These are phyloP conservation scores for Zygosaccharomyces siamensis DNA, from an alignment of 805 yeast genomes.

Conservation along the genomic window DNA sequence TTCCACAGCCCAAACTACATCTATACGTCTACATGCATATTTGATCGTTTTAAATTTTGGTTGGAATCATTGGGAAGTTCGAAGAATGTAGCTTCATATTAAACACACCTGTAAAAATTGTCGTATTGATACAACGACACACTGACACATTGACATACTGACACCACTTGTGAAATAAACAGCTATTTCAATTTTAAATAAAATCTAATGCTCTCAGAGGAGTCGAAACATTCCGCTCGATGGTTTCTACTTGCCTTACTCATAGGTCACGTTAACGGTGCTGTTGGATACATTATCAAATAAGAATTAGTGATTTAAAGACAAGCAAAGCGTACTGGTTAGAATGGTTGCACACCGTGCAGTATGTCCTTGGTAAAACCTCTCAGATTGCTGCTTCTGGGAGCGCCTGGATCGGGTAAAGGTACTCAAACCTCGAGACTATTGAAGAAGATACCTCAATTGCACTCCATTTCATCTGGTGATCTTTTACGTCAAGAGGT, in stretches of 20 bases:
- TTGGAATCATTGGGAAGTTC: too few species aligned
- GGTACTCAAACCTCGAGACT: conserved; percentile 80
- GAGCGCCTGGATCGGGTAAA: conserved; percentile 96
- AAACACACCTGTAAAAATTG: too few species aligned
- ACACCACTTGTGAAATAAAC: background rate
- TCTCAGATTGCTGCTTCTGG: conserved; percentile 65
- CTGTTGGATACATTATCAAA: background rate
- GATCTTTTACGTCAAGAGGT: conserved; percentile 74
- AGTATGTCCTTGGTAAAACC: conserved; percentile 34
- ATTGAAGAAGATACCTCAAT: conserved; percentile 45
- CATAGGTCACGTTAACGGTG: background rate
- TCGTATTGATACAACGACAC: background rate
- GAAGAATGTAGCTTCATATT: too few species aligned
- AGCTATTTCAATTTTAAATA: background rate
- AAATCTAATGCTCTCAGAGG: background rate
- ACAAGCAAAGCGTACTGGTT: background rate
- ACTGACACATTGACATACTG: background rate
- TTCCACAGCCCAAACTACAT: too few species aligned
- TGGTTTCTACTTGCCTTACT: background rate
- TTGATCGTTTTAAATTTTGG: too few species aligned
- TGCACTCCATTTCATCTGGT: conserved; percentile 73
- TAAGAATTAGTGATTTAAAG: background rate
- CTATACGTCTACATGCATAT: too few species aligned
- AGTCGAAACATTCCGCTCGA: background rate
- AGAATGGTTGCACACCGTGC: background rate